Percentiles rank a stretch among this genome's conserved stretches.
Conservation (phyloP, 2,329 filamentous ascomycete genomes). For the Endocalyx cinctus region DNA sequence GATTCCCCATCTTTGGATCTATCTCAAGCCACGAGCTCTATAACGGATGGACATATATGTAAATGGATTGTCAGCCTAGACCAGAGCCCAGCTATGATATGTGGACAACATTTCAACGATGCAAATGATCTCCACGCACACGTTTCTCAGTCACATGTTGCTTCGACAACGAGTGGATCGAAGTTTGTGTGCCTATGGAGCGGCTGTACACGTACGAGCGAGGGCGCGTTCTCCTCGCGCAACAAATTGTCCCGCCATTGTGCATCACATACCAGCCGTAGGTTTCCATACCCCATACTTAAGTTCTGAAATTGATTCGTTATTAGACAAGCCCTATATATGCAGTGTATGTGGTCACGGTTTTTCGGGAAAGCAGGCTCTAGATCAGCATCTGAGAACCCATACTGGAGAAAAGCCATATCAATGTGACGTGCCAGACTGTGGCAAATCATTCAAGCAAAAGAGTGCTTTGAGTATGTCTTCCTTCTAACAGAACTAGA, state of each 20-base stretch:
- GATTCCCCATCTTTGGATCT: too few relatives aligned
- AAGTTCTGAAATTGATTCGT: too few relatives aligned
- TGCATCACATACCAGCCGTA: slow-evolving; percentile 28
- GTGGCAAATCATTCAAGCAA: slow-evolving; percentile 58
- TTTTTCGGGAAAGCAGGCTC: slow-evolving; percentile 63
- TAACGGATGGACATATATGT: too few relatives aligned
- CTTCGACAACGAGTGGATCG: slow-evolving; percentile 18
- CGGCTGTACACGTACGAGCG: slow-evolving; percentile 21
- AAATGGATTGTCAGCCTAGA: slow-evolving; percentile 21
- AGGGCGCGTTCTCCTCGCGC: slow-evolving; percentile 23
- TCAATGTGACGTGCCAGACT: slow-evolving; percentile 46
- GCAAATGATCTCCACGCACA: slow-evolving; percentile 21
- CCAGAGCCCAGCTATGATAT: slow-evolving; percentile 10
- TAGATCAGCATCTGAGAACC: slow-evolving; percentile 62
- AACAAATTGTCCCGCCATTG: slow-evolving; percentile 29
- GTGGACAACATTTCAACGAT: slow-evolving; percentile 19
- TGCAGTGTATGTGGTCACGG: slow-evolving; percentile 51
- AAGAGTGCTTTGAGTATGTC: slow-evolving; percentile 61
- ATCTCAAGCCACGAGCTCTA: too few relatives aligned
- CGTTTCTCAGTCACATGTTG: slow-evolving; percentile 20
- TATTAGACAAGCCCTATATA: slow-evolving; percentile 55
- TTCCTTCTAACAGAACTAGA: not conserved
- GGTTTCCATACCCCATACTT: too few relatives aligned
- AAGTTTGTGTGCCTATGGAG: slow-evolving; percentile 26
- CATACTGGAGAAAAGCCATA: slow-evolving; percentile 64